Base-by-base conservation (phyloP, 768 basidiomycete genomes). In the Dendrothele bispora region DNA sequence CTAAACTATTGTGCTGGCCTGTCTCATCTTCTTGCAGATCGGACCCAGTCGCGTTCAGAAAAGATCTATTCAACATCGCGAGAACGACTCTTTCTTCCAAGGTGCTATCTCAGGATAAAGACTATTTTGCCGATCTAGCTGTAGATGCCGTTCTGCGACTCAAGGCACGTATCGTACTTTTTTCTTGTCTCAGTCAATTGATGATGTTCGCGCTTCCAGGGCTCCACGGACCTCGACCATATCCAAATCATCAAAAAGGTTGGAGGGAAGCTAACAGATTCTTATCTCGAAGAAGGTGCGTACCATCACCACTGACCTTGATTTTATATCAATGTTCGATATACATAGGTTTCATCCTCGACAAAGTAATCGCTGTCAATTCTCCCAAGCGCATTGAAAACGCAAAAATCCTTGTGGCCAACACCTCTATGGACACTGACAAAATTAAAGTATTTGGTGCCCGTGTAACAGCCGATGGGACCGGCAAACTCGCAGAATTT, bases 401-500 rank as follows among this genome's bases (percentile, higher is more conserved):
- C 56, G 95, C 82, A 18, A 98, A 91, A 66, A 98, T 98, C 53
- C 71, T 99, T 51, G 95, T 99, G 52, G 93, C 95, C 43, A 98
- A 98, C 60, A 99, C 97, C n/a, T 91, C 97, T 3, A 98, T 98
- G 97, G 97, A 99, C 70, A 99, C 97, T 22, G 97, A 99, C 72
- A 99, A 99, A 68, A 97, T 98, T 76, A 99, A 99, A 72, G 88
- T 99, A 51, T 99, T 99, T 52, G 97, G 97, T 35, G 95, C 97
- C 0, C 80, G 93, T 29, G 85, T 98, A 53, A 92, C 94, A 69
- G 97, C 98, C 5, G 95, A 98, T 59, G 79, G 90, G 38, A 95
- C 97, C 3, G 90, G 95, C 43, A 98, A 99, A 71, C 82, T 99
- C 6, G 97, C 97, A 7, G 97, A 99, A 67, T 84, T 99, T 15